These are phyloP conservation scores for Basipetospora chlamydospora DNA, from an alignment of 2,329 filamentous ascomycete genomes.

Conservation along the genomic window DNA sequence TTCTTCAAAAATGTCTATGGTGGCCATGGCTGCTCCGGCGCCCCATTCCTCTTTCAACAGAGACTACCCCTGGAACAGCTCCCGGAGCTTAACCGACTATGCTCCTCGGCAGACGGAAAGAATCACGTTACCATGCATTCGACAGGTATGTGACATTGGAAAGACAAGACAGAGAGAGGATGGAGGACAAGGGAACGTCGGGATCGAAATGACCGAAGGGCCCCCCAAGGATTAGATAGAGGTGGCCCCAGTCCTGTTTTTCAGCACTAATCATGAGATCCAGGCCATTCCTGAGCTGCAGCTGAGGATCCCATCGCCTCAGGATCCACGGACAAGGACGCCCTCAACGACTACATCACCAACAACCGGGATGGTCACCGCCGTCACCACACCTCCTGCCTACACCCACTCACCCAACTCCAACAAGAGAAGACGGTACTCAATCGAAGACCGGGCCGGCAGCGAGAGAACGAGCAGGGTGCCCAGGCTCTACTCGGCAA, in stretches of 20 bases:
- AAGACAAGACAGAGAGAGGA: too few relatives aligned
- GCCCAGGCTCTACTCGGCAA: conserved; percentile 28
- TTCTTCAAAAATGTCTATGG: conserved; percentile 4
- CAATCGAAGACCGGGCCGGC: conserved; percentile 25
- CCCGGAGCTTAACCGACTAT: neutral
- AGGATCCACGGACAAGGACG: conserved; percentile 16
- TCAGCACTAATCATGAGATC: conserved; percentile 13
- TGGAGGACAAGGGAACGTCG: too few relatives aligned
- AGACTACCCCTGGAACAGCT: conserved; percentile 5
- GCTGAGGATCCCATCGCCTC: conserved; percentile 18
- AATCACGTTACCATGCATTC: conserved; percentile 31
- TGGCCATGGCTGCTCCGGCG: conserved; percentile 5
- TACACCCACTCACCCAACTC: conserved; percentile 33
- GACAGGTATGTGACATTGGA: conserved; percentile 36
- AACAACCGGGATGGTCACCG: conserved; percentile 14
- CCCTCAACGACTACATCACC: conserved; percentile 21
- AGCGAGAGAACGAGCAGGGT: conserved; percentile 26
- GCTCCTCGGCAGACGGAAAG: conserved; percentile 3
- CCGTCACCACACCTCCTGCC: conserved; percentile 23
- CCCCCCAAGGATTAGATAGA: too few relatives aligned
- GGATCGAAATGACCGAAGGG: too few relatives aligned
- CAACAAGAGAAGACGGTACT: conserved; percentile 32
- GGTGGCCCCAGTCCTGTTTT: too few relatives aligned
- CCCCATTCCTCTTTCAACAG: conserved; percentile 5
- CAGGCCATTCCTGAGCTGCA: conserved; percentile 33